A percentile compares a stretch with the other conserved stretches of the same genome.
phyloP scores from a whole-genome alignment of 208 protist genomes.

The Porcisia deanei region DNA sequence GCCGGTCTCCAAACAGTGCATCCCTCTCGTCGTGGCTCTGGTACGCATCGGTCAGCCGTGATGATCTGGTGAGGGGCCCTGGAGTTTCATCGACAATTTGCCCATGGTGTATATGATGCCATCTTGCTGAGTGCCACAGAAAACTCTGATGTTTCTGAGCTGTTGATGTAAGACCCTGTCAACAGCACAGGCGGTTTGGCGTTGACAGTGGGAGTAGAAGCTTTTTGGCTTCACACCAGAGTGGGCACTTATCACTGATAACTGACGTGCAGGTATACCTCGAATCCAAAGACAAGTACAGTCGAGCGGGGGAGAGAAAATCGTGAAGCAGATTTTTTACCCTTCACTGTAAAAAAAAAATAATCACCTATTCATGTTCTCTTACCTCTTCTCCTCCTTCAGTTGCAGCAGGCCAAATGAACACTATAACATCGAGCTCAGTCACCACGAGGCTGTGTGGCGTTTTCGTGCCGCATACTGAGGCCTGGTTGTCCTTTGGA shows the following conservation, averaged over 20 bases:
- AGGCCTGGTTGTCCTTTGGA: slow-evolving; percentile 34
- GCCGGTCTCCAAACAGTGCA: too few species aligned
- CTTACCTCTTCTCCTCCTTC: neutral
- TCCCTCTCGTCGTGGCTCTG: too few species aligned
- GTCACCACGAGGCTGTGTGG: slow-evolving; percentile 14
- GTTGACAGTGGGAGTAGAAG: neutral
- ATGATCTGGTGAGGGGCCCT: too few species aligned
- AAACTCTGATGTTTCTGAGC: neutral
- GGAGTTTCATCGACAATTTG: too few species aligned
- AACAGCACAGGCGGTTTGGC: neutral
- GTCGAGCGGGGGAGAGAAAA: neutral
- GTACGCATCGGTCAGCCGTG: too few species aligned
- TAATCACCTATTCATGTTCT: neutral
- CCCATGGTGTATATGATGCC: too few species aligned
- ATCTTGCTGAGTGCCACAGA: too few species aligned
- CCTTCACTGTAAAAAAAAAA: neutral
- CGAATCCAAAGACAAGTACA: neutral
- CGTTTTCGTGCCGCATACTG: slow-evolving; percentile 33
- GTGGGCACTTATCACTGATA: neutral
- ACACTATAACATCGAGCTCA: slow-evolving; percentile 23
- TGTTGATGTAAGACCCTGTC: neutral
- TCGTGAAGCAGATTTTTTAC: neutral
- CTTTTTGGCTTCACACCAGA: neutral
- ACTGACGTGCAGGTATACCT: too few species aligned
- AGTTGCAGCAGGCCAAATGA: neutral